phyloP scores from a whole-genome alignment of 1,284 basidiomycete species.

The Ceratobasidium sp. region DNA sequence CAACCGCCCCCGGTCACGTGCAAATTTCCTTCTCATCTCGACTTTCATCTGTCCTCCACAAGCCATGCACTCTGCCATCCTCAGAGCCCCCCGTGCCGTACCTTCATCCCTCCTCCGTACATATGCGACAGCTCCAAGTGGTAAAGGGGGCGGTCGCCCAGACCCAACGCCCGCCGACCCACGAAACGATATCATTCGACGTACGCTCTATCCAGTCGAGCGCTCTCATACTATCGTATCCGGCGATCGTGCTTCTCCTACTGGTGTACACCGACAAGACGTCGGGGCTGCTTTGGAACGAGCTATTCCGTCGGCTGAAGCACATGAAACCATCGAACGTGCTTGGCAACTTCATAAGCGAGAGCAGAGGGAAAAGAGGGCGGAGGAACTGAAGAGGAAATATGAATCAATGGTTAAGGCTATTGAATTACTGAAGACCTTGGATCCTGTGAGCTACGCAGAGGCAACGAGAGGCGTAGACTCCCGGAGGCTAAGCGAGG shows the following conservation, averaged over 20 bases:
- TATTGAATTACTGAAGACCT: conserved; percentile 77
- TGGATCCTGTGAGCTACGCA: conserved; percentile 71
- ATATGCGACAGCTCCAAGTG: conserved; percentile 32
- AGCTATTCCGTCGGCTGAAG: conserved; percentile 83
- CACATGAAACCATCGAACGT: conserved; percentile 92
- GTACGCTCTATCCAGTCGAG: conserved; percentile 73
- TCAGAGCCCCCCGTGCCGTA: not conserved
- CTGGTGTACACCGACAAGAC: conserved; percentile 81
- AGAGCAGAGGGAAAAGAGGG: conserved; percentile 71
- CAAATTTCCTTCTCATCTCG: not conserved
- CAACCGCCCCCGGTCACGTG: too few species aligned
- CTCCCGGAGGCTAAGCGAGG: conserved; percentile 65
- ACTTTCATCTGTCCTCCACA: too few species aligned
- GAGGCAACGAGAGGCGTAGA: conserved; percentile 80
- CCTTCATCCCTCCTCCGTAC: not conserved
- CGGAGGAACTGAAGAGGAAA: conserved; percentile 72
- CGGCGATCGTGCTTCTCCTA: conserved; percentile 65
- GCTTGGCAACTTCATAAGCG: conserved; percentile 88
- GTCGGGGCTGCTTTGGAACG: conserved; percentile 71
- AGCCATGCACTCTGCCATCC: conserved; percentile 1
- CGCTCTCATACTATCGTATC: conserved; percentile 60
- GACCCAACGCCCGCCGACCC: conserved; percentile 56
- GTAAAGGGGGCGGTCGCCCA: conserved; percentile 3
- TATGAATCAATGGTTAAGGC: conserved; percentile 78
- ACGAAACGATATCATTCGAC: conserved; percentile 74